Base-by-base conservation (phyloP, 2,329 filamentous ascomycete genomes). In the Beauveria medogensis region DNA sequence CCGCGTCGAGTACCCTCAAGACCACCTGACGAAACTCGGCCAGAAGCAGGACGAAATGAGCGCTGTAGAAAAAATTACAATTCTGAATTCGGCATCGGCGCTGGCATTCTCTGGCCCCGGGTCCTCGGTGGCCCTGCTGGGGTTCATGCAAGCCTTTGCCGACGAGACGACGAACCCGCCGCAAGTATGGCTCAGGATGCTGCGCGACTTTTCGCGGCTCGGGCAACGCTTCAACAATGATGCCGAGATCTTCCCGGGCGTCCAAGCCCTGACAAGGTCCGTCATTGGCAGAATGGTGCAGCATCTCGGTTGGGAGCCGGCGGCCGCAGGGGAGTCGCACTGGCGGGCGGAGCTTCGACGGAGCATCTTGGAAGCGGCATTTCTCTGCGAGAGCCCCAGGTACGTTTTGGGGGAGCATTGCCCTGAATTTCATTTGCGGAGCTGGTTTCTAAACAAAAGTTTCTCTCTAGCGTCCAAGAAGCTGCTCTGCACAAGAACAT, bases 31-130 rank as follows among this genome's bases (percentile, higher is more conserved):
- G 41, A 91, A 91, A 75, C 85, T 99, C 26, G 89, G 90, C 62
- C 82, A 85, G 59, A 86, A 90, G 67, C 86, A 92, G 16, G 81
- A 90, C 66, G 85, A 86, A 66, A 81, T 99, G 26, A 90, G 82
- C 65, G 86, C 89, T 5, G 85, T 93, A 72, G 94, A 99, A 76
- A 96, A 94, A 78, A 96, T 97, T 67, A 91, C 91, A 43, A 84
- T 97, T 56, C 84, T 97, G 62, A 92, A 91, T 63, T 95, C 96
- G 69, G 91, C 93, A 20, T 89, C 90, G 52, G 92, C 94, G 56
- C 83, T 97, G 65, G 92, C 94, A 41, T 86, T 95, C 63, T 89
- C 93, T 61, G 94, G 94, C 26, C 85, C 93, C 69, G 88, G 89
- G 55, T 90, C 85, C 3, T 96, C 92, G 0, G 80, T 91, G 22